Conservation (phyloP, 345 rosid genomes). For the Adansonia digitata region DNA sequence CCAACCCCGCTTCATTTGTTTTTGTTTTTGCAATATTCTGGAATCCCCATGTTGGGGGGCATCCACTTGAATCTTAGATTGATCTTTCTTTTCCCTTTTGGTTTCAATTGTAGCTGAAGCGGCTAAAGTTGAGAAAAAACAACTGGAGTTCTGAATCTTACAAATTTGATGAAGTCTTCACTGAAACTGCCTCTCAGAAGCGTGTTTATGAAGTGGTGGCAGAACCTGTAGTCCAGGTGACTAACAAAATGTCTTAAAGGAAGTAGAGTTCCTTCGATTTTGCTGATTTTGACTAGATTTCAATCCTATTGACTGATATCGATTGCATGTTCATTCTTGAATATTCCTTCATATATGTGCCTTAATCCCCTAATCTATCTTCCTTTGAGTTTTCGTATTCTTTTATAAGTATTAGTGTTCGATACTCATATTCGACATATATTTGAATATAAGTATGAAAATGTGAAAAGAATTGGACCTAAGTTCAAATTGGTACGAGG, state of each 20-base stretch:
- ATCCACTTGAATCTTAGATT: background rate
- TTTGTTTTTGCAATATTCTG: background rate
- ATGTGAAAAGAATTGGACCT: too few relatives aligned
- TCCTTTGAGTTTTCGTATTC: too few relatives aligned
- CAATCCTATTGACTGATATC: background rate
- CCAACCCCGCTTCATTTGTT: too few relatives aligned
- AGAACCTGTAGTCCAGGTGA: slow-evolving; percentile 89
- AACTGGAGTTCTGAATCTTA: slow-evolving; percentile 89
- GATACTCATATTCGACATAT: too few relatives aligned
- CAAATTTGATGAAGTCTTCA: slow-evolving; percentile 73
- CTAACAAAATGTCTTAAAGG: background rate
- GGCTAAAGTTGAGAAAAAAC: slow-evolving; percentile 78
- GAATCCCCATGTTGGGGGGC: background rate
- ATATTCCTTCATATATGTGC: background rate
- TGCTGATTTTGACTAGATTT: background rate
- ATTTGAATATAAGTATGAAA: too few relatives aligned
- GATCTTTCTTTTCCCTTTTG: background rate
- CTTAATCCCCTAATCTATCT: background rate
- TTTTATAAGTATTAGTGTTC: too few relatives aligned
- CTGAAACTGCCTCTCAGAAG: slow-evolving; percentile 81
- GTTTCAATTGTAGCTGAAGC: slow-evolving; percentile 53
- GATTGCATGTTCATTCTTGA: background rate
- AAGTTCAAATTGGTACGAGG: too few relatives aligned
- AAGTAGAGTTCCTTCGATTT: background rate
- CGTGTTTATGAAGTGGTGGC: slow-evolving; percentile 92